Evolutionary conservation across 768 basidiomycete species (phyloP).

Genomic region (Cantharellus anzutake): DNA sequence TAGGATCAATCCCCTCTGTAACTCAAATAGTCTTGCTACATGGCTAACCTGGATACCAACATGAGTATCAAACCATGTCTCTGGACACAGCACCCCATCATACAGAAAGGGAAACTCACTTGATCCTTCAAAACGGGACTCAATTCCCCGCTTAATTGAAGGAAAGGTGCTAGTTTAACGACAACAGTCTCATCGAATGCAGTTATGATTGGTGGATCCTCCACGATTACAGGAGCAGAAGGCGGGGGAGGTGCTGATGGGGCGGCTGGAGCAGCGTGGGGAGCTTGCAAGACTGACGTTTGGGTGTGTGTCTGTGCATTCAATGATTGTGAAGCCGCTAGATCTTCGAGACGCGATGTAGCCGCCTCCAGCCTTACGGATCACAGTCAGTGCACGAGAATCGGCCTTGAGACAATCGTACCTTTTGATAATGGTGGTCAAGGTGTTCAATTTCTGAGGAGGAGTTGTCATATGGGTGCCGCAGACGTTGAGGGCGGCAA

Average conservation of each 20-base stretch:
- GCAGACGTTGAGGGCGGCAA: too few species aligned
- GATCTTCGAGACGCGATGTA: constrained; percentile 83
- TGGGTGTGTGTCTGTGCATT: constrained; percentile 5
- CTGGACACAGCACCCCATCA: not conserved
- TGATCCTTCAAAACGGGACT: constrained; percentile 61
- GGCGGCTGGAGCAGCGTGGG: constrained; percentile 16
- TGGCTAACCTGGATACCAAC: constrained; percentile 34
- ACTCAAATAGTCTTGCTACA: constrained; percentile 44
- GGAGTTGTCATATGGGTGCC: not conserved
- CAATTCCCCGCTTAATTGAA: constrained; percentile 50
- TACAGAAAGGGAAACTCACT: constrained; percentile 25
- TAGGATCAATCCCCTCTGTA: constrained; percentile 49
- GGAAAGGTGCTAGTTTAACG: constrained; percentile 52
- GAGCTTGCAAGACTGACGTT: too few species aligned
- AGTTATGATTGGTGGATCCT: constrained; percentile 37
- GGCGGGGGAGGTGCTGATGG: constrained; percentile 21
- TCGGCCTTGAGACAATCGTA: constrained; percentile 56
- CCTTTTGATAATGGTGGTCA: constrained; percentile 69
- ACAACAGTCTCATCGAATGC: constrained; percentile 53
- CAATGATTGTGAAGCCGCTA: constrained; percentile 32
- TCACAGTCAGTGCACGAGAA: not conserved
- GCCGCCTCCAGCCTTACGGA: constrained; percentile 66
- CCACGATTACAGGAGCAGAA: constrained; percentile 19
- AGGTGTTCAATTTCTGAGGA: constrained; percentile 38
- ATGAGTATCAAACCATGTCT: not conserved